Evolutionary conservation across 1,284 basidiomycete genomes (phyloP).

Genomic region (Sporisorium reilianum): DNA sequence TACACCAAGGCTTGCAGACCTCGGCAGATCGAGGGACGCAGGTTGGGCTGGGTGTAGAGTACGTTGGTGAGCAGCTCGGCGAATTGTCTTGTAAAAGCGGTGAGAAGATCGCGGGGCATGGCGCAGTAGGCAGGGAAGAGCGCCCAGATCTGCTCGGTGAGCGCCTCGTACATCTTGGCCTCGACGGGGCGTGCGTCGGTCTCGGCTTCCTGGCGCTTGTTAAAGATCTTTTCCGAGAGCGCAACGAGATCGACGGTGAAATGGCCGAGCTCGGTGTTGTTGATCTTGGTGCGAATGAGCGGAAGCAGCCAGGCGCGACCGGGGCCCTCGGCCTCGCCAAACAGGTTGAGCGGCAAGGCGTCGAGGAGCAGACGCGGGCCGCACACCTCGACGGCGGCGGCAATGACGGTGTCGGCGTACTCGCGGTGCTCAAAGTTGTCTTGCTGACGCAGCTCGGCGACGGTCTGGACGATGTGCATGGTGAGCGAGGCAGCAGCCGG

Average conservation of each 20-base stretch:
- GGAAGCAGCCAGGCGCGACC: constrained; percentile 91
- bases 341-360: constrained; percentile 84
- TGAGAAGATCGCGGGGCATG: constrained; percentile 81
- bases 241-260: constrained; percentile 93
- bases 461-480: constrained; percentile 78
- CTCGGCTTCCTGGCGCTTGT: constrained; percentile 75
- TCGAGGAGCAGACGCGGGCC: constrained; percentile 85
- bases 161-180: constrained; percentile 91
- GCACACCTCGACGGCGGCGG: constrained; percentile 84
- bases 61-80: constrained; percentile 84
- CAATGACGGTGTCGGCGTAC: constrained; percentile 83
- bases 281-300: constrained; percentile 79
- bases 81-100: constrained; percentile 55
- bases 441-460: constrained; percentile 81
- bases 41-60: constrained; percentile 85
- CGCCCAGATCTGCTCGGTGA: constrained; percentile 92
- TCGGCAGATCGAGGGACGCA: constrained; percentile 84
- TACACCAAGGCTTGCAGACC: constrained; percentile 85
- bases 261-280: constrained; percentile 85
- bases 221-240: constrained; percentile 91
- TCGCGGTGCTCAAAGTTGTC: constrained; percentile 92
- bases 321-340: constrained; percentile 71
- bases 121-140: constrained; percentile 77
- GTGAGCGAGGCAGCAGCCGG: constrained; percentile 77
- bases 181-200: constrained; percentile 78